Conservation (phyloP, 768 basidiomycete genomes). For the Boletus vinaceobasis region DNA sequence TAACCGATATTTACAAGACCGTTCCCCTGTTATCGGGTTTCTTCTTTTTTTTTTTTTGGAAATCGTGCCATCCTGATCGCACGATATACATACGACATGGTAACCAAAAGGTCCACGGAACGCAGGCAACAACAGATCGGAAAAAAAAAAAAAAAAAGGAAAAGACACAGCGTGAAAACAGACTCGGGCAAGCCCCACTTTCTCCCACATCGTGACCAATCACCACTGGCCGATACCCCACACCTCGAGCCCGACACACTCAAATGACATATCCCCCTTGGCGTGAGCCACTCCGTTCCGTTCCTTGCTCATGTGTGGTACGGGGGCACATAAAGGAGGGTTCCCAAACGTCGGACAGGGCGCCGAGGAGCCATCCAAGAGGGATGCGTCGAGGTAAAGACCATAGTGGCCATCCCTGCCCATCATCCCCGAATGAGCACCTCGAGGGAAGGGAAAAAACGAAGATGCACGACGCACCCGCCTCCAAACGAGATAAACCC, state of each 20-base stretch:
- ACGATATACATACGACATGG: no score
- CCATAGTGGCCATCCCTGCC: constrained; percentile 82
- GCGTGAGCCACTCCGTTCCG: constrained; percentile 22
- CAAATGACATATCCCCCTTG: constrained; percentile 61
- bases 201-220: neutral
- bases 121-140: no score
- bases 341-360: constrained; percentile 86
- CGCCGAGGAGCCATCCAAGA: constrained; percentile 82
- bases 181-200: no score
- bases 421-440: neutral
- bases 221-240: constrained; percentile 59
- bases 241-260: constrained; percentile 89
- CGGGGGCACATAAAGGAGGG: constrained; percentile 63
- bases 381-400: constrained; percentile 77
- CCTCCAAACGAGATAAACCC: constrained; percentile 87
- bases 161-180: no score
- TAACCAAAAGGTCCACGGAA: no score
- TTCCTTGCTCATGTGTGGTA: neutral
- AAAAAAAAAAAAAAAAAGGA: no score
- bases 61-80: no score
- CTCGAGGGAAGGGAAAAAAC: neutral
- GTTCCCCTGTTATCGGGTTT: no score
- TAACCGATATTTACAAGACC: no score
- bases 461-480: constrained; percentile 54
- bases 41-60: no score